A percentile compares a stretch with the other conserved stretches of the same genome.
These are phyloP conservation scores for Bonia amplexicaulis DNA, from an alignment of 176 grass and related monocot genomes.

Conservation along the genomic window DNA sequence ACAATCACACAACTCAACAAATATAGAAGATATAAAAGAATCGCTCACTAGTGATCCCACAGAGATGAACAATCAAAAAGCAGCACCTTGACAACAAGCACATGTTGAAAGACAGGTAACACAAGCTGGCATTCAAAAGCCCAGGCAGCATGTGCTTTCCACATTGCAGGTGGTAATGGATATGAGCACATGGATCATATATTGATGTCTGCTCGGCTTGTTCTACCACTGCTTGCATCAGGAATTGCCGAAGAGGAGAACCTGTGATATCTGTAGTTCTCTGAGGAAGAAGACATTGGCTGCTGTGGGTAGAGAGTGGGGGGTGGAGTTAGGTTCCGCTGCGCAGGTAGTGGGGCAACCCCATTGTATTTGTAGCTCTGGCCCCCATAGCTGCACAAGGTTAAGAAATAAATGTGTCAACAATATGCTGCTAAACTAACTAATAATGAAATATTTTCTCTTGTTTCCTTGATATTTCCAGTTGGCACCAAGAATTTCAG, in stretches of 20 bases:
- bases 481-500: background rate
- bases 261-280: conserved; percentile 82
- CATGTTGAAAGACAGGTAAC: background rate
- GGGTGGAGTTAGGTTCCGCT: conserved; percentile 71
- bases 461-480: background rate
- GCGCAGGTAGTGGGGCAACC: conserved; percentile 58
- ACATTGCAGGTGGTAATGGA: background rate
- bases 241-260: conserved; percentile 57
- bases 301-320: conserved; percentile 76
- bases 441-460: background rate
- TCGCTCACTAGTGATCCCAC: conserved; percentile 1
- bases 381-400: conserved; percentile 39
- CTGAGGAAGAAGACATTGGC: conserved; percentile 63
- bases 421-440: background rate
- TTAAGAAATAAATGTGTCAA: background rate
- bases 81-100: conserved; percentile 2
- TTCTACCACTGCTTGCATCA: conserved; percentile 45
- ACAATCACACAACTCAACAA: conserved; percentile 8
- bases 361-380: conserved; percentile 72
- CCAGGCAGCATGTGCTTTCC: background rate
- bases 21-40: conserved; percentile 34
- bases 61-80: background rate
- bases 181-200: conserved; percentile 41
- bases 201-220: conserved; percentile 70
- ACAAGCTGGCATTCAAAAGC: background rate